These are phyloP conservation scores for Alternaria tenuissima DNA, from an alignment of 2,329 filamentous ascomycete genomes.

Conservation along the genomic window DNA sequence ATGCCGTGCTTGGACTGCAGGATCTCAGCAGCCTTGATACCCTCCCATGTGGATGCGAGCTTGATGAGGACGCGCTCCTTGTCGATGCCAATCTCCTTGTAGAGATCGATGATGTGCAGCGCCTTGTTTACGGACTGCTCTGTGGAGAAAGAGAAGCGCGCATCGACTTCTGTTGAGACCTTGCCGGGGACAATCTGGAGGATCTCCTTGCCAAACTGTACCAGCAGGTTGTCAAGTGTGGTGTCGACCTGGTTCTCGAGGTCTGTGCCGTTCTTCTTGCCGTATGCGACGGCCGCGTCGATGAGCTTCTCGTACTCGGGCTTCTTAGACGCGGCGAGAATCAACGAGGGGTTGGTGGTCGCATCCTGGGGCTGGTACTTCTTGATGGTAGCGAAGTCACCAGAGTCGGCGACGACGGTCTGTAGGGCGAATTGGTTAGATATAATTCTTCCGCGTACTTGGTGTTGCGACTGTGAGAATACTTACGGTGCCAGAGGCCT, in stretches of 20 bases:
- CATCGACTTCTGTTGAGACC: conserved; percentile 98
- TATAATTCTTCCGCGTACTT: conserved; percentile 8
- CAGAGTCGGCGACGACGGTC: conserved; percentile 97
- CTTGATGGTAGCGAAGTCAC: conserved; percentile 84
- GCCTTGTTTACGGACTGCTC: conserved; percentile 94
- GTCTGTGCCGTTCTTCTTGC: conserved; percentile 74
- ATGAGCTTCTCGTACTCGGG: conserved; percentile 93
- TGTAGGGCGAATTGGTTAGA: conserved; percentile 50
- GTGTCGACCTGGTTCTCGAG: conserved; percentile 86
- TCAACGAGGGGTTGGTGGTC: conserved; percentile 98
- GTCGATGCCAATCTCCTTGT: conserved; percentile 88
- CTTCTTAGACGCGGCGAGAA: conserved; percentile 98
- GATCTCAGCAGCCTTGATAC: conserved; percentile 97
- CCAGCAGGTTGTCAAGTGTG: conserved; percentile 90
- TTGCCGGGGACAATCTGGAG: conserved; percentile 96
- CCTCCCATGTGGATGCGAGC: conserved; percentile 99
- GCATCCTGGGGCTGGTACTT: conserved; percentile 99
- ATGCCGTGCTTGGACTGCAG: conserved; percentile 94
- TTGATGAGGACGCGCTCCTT: conserved; percentile 98
- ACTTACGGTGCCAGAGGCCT: conserved; percentile 94
- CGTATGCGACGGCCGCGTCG: conserved; percentile 82
- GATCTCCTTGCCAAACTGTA: conserved; percentile 98
- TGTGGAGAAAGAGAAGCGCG: conserved; percentile 93
- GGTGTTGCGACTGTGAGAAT: conserved; percentile 29
- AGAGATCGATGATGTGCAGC: conserved; percentile 95